Evolutionary conservation across 108 stramenopile species (phyloP).

Genomic region (Schizochytrium sp.): DNA sequence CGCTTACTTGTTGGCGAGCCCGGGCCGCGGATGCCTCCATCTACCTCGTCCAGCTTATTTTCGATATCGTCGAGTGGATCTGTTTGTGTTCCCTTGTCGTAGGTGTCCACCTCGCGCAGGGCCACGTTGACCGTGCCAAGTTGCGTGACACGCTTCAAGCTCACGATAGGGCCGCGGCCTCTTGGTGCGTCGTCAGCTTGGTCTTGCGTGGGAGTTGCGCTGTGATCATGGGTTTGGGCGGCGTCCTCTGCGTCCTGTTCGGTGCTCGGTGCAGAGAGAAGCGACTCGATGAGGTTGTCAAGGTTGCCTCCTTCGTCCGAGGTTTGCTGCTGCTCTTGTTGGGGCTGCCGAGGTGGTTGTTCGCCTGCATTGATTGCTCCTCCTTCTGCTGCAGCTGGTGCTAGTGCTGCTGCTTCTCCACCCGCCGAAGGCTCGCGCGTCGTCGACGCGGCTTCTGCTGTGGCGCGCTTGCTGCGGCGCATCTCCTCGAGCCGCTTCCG

Average conservation of each 20-base stretch:
- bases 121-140: background rate
- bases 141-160: background rate
- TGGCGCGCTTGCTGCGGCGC: background rate
- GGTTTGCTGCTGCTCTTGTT: background rate
- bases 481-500: conserved; percentile 13
- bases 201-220: background rate
- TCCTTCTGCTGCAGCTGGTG: background rate
- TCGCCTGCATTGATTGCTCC: background rate
- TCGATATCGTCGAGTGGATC: background rate
- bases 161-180: background rate
- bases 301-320: background rate
- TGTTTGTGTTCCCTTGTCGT: background rate
- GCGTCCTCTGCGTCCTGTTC: background rate
- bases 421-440: background rate
- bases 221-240: background rate
- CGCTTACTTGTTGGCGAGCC: background rate
- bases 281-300: background rate
- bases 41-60: background rate
- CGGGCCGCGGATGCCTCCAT: background rate
- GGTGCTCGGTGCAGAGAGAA: background rate
- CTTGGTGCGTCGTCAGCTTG: background rate
- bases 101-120: background rate
- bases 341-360: background rate
- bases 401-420: background rate
- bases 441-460: background rate